Base-by-base conservation (phyloP, 2,329 filamentous ascomycete genomes). In the Fusarium sp. region DNA sequence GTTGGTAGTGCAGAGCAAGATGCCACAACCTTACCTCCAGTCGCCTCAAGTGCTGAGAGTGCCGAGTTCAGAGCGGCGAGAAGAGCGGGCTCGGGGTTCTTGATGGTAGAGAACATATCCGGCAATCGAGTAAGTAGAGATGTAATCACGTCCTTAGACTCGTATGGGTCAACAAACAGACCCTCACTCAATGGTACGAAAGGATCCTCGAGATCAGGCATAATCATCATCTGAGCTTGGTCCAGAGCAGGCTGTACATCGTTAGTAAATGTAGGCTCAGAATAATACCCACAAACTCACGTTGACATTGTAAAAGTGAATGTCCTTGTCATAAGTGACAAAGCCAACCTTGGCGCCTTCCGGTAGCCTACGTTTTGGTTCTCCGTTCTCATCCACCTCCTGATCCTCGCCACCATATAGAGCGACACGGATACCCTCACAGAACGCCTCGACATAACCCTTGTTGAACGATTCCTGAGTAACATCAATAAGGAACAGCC, bases 261-360 rank as follows among this genome's bases (percentile, higher is more conserved):
- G 47, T 77, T 57, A 69, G 71, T 43, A 63, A 61, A 23, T 30
- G 7, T 17, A 15, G 5, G 19, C 39, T 9, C 32, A 17, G 2
- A 20, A 42, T 26, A 1, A 20, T 38, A 19, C 24, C 11, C 15
- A 17, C 11, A 50, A 32, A 85, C 90, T 81, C 82, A 92, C 89
- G 74, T 90, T 93, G 72, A 97, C 89, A 75, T 98, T 98, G 83
- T 98, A 99, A 78, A 98, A 99, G 76, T 99, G 96, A 61, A 99
- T 91, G 73, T 97, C 94, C 79, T 93, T 95, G 82, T 99, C 96
- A 77, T 91, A 99, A 2, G 96, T 97, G 66, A 98, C 89, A 76
- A 99, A 97, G 48, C 95, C 96, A 63, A 99, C 89, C 81, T 93
- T 97, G 47, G 92, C 88, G 14, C 93, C 94, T 52, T 87, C 82